Evolutionary conservation across 1,139 yeast species (phyloP).

Genomic region (Zhuliangozyma blackwelliae): DNA sequence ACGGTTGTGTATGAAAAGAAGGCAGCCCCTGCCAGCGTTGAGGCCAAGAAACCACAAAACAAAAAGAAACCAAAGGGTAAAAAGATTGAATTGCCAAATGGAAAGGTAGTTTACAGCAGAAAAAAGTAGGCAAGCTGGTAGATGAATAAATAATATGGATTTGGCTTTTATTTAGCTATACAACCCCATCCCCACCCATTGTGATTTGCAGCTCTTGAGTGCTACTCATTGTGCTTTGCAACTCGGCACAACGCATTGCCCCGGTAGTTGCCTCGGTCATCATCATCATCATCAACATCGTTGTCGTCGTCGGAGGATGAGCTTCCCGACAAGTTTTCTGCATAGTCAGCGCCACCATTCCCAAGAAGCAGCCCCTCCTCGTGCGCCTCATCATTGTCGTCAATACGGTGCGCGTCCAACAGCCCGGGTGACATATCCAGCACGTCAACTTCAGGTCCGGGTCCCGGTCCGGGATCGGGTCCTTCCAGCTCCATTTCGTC

Average conservation of each 20-base stretch:
- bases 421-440: neutral
- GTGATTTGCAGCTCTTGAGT: too few relatives aligned
- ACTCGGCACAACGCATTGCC: constrained; percentile 33
- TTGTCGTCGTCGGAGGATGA: constrained; percentile 27
- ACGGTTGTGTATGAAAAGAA: constrained; percentile 13
- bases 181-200: too few relatives aligned
- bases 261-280: constrained; percentile 16
- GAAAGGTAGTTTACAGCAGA: constrained; percentile 53
- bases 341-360: constrained; percentile 15
- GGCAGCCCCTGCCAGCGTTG: constrained; percentile 4
- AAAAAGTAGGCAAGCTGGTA: constrained; percentile 9
- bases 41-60: constrained; percentile 18
- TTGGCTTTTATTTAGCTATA: too few relatives aligned
- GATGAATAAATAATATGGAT: too few relatives aligned
- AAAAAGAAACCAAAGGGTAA: constrained; percentile 39
- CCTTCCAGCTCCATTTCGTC: constrained; percentile 7
- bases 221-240: constrained; percentile 34
- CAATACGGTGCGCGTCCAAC: constrained; percentile 5
- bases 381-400: constrained; percentile 10
- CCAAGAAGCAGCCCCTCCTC: constrained; percentile 4
- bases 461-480: constrained; percentile 17
- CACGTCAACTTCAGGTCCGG: neutral
- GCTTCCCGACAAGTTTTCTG: constrained; percentile 37
- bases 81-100: constrained; percentile 53
- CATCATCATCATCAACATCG: too few relatives aligned